These are phyloP conservation scores for Cytospora leucostoma DNA, from an alignment of 2,329 filamentous ascomycete species.

Conservation along the genomic window DNA sequence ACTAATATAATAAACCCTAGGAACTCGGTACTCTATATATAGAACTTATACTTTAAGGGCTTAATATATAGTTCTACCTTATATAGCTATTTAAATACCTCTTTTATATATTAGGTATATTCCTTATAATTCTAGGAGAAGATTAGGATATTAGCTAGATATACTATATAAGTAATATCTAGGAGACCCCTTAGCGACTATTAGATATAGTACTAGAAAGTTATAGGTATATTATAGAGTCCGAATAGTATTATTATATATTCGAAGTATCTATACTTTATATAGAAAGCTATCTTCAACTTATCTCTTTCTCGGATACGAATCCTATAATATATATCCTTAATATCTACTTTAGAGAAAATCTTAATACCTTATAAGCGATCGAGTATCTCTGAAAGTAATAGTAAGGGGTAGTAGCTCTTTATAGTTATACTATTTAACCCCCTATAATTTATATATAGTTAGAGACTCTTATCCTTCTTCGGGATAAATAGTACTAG, in stretches of 20 bases:
- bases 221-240: neutral
- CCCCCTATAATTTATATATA: too few relatives aligned
- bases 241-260: slow-evolving; percentile 38
- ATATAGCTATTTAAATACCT: neutral
- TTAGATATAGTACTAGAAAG: neutral
- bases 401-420: too few relatives aligned
- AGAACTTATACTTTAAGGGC: neutral
- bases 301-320: slow-evolving; percentile 37
- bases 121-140: neutral
- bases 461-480: too few relatives aligned
- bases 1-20: neutral
- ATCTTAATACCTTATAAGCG: neutral
- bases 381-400: too few relatives aligned
- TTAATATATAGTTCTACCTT: neutral
- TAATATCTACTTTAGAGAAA: neutral
- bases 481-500: too few relatives aligned
- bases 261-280: slow-evolving; percentile 37
- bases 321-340: slow-evolving; percentile 37
- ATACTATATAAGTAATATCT: neutral
- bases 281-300: slow-evolving; percentile 40
- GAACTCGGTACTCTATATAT: neutral
- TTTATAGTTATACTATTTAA: too few relatives aligned
- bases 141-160: neutral
- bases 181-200: neutral
- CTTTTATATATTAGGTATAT: neutral